A percentile compares a stretch with the other conserved stretches of the same genome.
Conservation (phyloP, 1,284 basidiomycete genomes). For the Boletus smithii region DNA sequence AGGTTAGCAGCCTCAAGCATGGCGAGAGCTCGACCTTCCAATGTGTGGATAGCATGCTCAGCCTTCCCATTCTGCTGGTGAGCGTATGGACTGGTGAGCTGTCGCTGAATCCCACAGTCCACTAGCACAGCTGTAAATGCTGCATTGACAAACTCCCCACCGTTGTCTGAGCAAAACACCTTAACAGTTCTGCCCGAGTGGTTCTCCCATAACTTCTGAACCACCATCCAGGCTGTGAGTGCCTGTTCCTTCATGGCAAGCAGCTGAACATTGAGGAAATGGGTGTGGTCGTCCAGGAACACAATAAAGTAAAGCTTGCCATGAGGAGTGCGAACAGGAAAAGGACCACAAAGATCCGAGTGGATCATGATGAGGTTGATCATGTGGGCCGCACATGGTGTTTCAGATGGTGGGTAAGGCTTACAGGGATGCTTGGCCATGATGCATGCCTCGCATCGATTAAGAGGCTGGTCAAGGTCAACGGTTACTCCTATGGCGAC, state of each 20-base stretch:
- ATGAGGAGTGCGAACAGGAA: not conserved
- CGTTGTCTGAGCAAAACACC: not conserved
- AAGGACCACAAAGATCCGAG: not conserved
- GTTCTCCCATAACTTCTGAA: not conserved
- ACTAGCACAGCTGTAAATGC: not conserved
- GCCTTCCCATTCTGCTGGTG: slow-evolving; percentile 1
- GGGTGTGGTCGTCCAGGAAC: not conserved
- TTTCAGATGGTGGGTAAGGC: no score
- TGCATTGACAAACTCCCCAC: not conserved
- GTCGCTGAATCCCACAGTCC: no score
- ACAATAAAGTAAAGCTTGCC: slow-evolving; percentile 3
- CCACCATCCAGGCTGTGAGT: not conserved
- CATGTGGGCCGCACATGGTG: no score
- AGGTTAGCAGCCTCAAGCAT: not conserved
- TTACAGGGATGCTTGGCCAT: no score
- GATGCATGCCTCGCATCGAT: no score
- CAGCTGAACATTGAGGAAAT: not conserved
- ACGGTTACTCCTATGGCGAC: no score
- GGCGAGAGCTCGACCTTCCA: not conserved
- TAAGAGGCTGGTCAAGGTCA: no score
- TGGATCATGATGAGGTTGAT: not conserved
- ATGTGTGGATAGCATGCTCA: not conserved
- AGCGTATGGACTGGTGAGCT: no score
- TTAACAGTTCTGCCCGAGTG: not conserved
- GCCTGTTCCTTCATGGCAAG: not conserved